Conservation (phyloP, 73 alveolate species). For the Paraurostyla sp. region DNA sequence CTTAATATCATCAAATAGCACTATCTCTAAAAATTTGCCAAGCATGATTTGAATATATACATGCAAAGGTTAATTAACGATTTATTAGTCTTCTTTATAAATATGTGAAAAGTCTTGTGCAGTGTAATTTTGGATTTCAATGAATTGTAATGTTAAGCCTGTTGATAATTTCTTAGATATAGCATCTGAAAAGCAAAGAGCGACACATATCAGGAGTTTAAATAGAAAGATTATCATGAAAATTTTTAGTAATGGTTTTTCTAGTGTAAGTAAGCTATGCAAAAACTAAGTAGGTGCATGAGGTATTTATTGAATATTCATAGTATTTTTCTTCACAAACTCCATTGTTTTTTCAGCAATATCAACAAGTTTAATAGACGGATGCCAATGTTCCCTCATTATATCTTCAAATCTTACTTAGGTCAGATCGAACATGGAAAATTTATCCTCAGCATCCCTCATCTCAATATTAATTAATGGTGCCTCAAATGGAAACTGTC, state of each 20-base stretch:
- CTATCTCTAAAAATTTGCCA: not conserved
- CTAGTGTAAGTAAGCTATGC: not conserved
- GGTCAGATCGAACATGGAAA: constrained; percentile 4
- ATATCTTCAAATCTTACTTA: constrained; percentile 16
- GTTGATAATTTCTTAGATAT: not conserved
- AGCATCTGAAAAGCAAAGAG: not conserved
- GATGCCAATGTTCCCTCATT: constrained; percentile 57
- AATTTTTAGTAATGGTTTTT: not conserved
- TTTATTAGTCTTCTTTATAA: not conserved
- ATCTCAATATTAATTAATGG: not conserved
- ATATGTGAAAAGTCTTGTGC: not conserved
- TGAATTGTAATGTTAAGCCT: not conserved
- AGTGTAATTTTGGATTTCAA: not conserved
- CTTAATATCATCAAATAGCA: no score
- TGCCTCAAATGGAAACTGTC: constrained; percentile 35
- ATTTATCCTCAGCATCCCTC: not conserved
- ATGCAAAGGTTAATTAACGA: not conserved
- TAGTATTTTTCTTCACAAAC: not conserved
- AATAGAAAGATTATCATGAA: not conserved
- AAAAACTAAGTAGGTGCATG: not conserved
- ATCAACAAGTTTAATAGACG: constrained; percentile 36
- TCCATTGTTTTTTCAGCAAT: constrained; percentile 36
- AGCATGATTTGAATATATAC: not conserved
- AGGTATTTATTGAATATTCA: not conserved
- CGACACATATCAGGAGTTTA: not conserved